phyloP scores from a whole-genome alignment of 352 stramenopile genomes.

The Globisporangium nunn region DNA sequence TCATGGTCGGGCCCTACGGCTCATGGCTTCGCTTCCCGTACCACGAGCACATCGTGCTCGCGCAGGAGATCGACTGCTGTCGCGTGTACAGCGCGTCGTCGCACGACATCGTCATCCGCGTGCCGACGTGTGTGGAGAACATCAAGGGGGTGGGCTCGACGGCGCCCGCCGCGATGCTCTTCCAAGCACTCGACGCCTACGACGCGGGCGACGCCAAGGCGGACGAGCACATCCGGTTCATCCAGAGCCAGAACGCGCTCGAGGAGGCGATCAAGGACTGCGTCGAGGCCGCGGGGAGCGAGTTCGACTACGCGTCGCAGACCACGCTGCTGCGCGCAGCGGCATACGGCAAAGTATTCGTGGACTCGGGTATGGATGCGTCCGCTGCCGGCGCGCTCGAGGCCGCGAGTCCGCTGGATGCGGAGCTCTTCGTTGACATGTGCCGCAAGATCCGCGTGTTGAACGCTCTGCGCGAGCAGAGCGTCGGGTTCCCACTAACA shows the following conservation, averaged over 20 bases:
- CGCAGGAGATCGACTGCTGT: slow-evolving; percentile 66
- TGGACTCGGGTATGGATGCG: slow-evolving; percentile 53
- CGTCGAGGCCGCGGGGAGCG: slow-evolving; percentile 74
- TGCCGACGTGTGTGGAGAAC: slow-evolving; percentile 78
- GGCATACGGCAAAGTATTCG: slow-evolving; percentile 88
- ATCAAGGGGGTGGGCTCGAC: slow-evolving; percentile 86
- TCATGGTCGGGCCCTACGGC: slow-evolving; percentile 84
- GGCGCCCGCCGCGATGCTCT: slow-evolving; percentile 85
- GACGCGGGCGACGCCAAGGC: slow-evolving; percentile 84
- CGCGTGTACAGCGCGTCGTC: slow-evolving; percentile 57
- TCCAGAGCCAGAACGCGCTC: slow-evolving; percentile 70
- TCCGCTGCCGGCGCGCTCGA: slow-evolving; percentile 18
- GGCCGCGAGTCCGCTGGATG: slow-evolving; percentile 33
- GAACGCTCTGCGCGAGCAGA: slow-evolving; percentile 82
- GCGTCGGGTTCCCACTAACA: slow-evolving; percentile 77
- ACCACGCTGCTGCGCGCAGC: slow-evolving; percentile 75
- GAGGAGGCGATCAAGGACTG: slow-evolving; percentile 86
- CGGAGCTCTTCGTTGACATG: slow-evolving; percentile 86
- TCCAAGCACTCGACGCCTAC: slow-evolving; percentile 85
- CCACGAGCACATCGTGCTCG: slow-evolving; percentile 63
- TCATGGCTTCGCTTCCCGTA: slow-evolving; percentile 85
- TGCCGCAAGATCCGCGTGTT: slow-evolving; percentile 85
- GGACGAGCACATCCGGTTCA: slow-evolving; percentile 87
- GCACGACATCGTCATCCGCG: slow-evolving; percentile 84
- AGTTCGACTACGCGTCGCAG: slow-evolving; percentile 83